Percentiles rank a stretch among this genome's conserved stretches.
Conservation (phyloP, 148 eudicot species). For the Fallopia convolvulus region DNA sequence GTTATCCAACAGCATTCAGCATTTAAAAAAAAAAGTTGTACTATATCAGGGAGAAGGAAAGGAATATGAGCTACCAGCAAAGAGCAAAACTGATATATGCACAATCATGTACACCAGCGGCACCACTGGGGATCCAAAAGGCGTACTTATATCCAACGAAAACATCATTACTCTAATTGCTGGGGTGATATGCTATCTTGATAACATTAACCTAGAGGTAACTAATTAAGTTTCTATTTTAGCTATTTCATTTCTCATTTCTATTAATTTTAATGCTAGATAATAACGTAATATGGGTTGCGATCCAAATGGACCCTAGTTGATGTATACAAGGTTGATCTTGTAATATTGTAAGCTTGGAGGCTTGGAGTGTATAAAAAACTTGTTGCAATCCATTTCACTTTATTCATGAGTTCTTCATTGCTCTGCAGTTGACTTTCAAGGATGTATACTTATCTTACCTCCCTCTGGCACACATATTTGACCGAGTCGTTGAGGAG, state of each 20-base stretch:
- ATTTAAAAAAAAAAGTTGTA: neutral
- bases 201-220: conserved; percentile 64
- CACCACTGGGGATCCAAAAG: conserved; percentile 98
- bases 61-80: conserved; percentile 54
- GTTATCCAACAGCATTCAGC: neutral
- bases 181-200: conserved; percentile 61
- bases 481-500: conserved; percentile 92
- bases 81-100: conserved; percentile 74
- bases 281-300: no score
- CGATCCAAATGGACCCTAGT: no score
- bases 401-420: neutral
- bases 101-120: conserved; percentile 99
- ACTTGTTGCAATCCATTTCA: neutral
- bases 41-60: conserved; percentile 46
- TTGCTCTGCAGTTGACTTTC: conserved; percentile 39
- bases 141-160: conserved; percentile 83
- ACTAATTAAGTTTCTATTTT: neutral
- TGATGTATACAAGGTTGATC: no score
- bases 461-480: conserved; percentile 94
- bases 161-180: conserved; percentile 70
- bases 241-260: no score
- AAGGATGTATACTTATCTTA: conserved; percentile 79
- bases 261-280: no score
- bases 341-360: neutral
- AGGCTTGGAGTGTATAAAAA: neutral